These are phyloP conservation scores for Pythium rhizo-oryzae DNA, from an alignment of 352 stramenopile species.

Conservation along the genomic window DNA sequence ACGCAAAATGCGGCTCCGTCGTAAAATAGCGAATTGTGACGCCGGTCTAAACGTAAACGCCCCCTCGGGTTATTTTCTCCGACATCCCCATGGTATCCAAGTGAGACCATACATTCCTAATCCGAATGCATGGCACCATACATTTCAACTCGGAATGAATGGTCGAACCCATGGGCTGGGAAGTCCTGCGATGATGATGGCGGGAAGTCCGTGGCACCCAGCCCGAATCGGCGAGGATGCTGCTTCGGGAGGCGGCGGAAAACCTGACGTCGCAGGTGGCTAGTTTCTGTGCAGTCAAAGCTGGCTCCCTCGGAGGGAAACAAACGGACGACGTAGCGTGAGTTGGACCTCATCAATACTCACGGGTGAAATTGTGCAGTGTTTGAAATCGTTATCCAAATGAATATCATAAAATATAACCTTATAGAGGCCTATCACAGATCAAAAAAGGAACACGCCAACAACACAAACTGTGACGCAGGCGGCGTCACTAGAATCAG, in stretches of 20 bases:
- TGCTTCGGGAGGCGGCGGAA: constrained; percentile 20
- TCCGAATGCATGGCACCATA: no score
- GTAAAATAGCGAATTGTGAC: not conserved
- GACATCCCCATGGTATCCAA: no score
- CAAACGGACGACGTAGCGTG: not conserved
- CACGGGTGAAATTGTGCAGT: not conserved
- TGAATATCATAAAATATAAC: constrained; percentile 1
- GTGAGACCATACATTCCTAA: not conserved
- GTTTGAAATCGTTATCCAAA: not conserved
- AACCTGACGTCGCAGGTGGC: constrained; percentile 16
- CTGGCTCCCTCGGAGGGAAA: constrained; percentile 9
- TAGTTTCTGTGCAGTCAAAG: constrained; percentile 21
- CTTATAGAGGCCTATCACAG: constrained; percentile 9
- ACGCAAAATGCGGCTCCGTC: not conserved
- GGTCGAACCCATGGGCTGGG: no score
- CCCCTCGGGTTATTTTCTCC: no score
- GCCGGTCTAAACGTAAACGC: constrained; percentile 1
- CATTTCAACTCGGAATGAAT: no score
- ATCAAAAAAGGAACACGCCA: constrained; percentile 16
- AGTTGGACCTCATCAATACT: constrained; percentile 25
- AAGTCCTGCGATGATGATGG: not conserved
- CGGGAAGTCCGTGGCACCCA: constrained; percentile 13
- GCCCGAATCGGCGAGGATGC: constrained; percentile 6
- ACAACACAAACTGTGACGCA: constrained; percentile 17
- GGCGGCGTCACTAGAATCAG: constrained; percentile 13